A percentile compares a stretch with the other conserved stretches of the same genome.
phyloP scores from a whole-genome alignment of 1,139 yeast genomes.

The Magnusiomyces suaveolens region DNA sequence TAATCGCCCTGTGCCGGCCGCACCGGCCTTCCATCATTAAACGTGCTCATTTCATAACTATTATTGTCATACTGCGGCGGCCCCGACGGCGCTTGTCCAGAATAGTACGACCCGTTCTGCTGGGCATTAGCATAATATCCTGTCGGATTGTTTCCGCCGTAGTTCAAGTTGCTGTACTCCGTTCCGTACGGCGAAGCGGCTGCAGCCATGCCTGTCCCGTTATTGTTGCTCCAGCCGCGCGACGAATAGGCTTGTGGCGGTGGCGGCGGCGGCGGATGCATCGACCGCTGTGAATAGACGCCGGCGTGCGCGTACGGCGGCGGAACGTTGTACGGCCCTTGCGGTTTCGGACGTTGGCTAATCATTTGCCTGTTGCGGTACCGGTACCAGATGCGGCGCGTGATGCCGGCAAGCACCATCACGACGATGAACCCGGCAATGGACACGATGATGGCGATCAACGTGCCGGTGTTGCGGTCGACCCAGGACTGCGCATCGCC shows the following conservation, averaged over 20 bases:
- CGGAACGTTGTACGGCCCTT: conserved; percentile 29
- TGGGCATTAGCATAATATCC: background rate
- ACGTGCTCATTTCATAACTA: background rate
- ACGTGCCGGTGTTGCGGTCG: conserved; percentile 14
- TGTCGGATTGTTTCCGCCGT: background rate
- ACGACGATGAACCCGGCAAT: conserved; percentile 13
- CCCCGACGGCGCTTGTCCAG: conserved; percentile 22
- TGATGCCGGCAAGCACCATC: background rate
- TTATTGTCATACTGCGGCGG: conserved; percentile 18
- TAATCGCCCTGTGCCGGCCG: background rate
- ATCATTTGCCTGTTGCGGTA: conserved; percentile 12
- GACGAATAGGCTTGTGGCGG: background rate
- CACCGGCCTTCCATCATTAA: background rate
- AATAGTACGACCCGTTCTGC: background rate
- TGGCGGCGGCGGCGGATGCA: conserved; percentile 1
- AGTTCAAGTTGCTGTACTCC: background rate
- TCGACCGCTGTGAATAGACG: conserved; percentile 29
- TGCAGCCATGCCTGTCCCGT: background rate
- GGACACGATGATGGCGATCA: conserved; percentile 18
- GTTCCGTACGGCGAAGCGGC: background rate
- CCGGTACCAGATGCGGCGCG: background rate
- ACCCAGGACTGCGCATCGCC: conserved; percentile 15
- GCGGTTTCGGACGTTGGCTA: conserved; percentile 14
- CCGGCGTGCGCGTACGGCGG: conserved; percentile 29
- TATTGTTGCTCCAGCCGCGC: background rate